phyloP scores from a whole-genome alignment of 2,329 filamentous ascomycete genomes.

The Fusarium buxicola region DNA sequence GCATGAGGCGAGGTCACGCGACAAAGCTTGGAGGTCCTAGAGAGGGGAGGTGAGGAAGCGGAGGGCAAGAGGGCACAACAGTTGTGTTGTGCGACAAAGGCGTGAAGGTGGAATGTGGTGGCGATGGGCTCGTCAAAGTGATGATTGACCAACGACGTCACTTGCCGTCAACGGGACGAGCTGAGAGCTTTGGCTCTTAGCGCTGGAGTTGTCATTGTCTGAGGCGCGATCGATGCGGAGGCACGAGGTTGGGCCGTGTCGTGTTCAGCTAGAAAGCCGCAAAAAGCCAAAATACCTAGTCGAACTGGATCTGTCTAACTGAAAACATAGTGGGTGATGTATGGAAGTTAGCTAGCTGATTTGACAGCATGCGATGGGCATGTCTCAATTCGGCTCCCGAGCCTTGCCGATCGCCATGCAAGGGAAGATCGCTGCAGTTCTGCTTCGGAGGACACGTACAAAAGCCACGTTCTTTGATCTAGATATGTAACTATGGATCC shows the following conservation, averaged over 20 bases:
- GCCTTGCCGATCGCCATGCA: slow-evolving; percentile 33
- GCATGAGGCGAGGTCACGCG: slow-evolving; percentile 34
- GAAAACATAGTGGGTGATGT: slow-evolving; percentile 3
- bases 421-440: slow-evolving; percentile 25
- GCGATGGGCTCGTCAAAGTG: slow-evolving; percentile 24
- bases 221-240: slow-evolving; percentile 9
- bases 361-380: slow-evolving; percentile 16
- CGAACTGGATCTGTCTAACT: slow-evolving; percentile 1
- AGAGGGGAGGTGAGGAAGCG: slow-evolving; percentile 13
- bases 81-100: slow-evolving; percentile 27
- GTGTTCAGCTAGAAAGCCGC: slow-evolving; percentile 18
- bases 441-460: slow-evolving; percentile 7
- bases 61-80: not conserved
- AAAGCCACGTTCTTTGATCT: not conserved
- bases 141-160: slow-evolving; percentile 33
- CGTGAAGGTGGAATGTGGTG: slow-evolving; percentile 34
- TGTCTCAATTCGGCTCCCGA: slow-evolving; percentile 21
- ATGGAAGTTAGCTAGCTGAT: slow-evolving; percentile 28
- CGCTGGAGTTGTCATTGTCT: not conserved
- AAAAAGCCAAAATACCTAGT: slow-evolving; percentile 7
- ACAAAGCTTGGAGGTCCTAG: slow-evolving; percentile 15
- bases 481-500: not conserved
- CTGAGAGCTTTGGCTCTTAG: slow-evolving; percentile 14
- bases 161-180: slow-evolving; percentile 11
- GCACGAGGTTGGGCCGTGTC: slow-evolving; percentile 1